These are phyloP conservation scores for Brassica rapa DNA, from an alignment of 345 rosid genomes.

Conservation along the genomic window DNA sequence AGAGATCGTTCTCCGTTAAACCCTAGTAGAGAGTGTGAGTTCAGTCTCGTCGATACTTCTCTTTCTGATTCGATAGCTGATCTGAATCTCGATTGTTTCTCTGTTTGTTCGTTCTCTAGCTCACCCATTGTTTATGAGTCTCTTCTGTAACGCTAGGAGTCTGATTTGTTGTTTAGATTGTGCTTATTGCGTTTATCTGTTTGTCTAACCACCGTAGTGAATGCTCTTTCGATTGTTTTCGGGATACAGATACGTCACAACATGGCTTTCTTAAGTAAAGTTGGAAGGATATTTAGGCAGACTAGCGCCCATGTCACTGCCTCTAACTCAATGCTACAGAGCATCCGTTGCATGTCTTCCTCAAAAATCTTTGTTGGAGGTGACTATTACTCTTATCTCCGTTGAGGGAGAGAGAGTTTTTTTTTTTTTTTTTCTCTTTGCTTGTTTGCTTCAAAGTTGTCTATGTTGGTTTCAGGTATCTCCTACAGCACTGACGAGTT, in stretches of 20 bases:
- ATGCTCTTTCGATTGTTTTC: slow-evolving; percentile 8
- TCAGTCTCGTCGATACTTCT: background rate
- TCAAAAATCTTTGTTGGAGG: slow-evolving; percentile 91
- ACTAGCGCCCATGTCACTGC: slow-evolving; percentile 46
- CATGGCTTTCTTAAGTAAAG: slow-evolving; percentile 90
- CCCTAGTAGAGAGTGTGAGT: slow-evolving; percentile 34
- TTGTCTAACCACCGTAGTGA: slow-evolving; percentile 4
- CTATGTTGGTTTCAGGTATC: slow-evolving; percentile 55
- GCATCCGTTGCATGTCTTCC: slow-evolving; percentile 75
- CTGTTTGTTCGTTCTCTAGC: slow-evolving; percentile 4
- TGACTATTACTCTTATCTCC: slow-evolving; percentile 19
- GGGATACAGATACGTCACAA: background rate
- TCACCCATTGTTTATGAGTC: slow-evolving; percentile 1
- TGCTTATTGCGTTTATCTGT: background rate
- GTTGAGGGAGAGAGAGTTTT: background rate
- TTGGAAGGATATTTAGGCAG: slow-evolving; percentile 71
- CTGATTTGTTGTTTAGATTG: background rate
- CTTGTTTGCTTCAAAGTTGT: slow-evolving; percentile 1
- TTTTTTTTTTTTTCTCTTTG: background rate
- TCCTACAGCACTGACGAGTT: slow-evolving; percentile 72
- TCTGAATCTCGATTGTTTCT: background rate
- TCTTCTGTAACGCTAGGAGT: background rate
- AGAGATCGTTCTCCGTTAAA: slow-evolving; percentile 21
- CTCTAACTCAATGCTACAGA: slow-evolving; percentile 60
- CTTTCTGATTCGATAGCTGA: background rate